phyloP scores from a whole-genome alignment of 129 eudicot species.

The Erigeron canadensis region DNA sequence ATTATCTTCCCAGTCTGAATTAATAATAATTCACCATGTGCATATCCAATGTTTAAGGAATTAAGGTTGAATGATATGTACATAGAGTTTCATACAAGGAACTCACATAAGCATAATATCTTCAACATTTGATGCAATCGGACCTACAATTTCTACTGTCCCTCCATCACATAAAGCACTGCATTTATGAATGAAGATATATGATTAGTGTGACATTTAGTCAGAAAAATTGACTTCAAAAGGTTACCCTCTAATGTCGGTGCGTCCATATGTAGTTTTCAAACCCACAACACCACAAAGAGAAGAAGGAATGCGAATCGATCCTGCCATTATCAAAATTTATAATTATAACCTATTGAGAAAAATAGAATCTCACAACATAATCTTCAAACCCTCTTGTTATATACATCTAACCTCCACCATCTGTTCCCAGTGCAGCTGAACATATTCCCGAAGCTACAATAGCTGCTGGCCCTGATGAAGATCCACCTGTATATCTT shows the following conservation, averaged over 20 bases:
- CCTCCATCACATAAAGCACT: slow-evolving; percentile 82
- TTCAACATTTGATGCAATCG: slow-evolving; percentile 88
- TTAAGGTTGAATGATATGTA: neutral
- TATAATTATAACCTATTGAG: slow-evolving; percentile 17
- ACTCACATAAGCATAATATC: slow-evolving; percentile 86
- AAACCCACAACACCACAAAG: slow-evolving; percentile 95
- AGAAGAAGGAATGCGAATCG: slow-evolving; percentile 93
- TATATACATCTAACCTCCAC: slow-evolving; percentile 74
- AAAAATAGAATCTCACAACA: neutral
- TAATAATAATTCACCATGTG: too few relatives aligned
- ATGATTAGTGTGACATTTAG: neutral
- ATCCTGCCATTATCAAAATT: slow-evolving; percentile 54
- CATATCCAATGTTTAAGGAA: neutral
- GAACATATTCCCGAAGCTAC: slow-evolving; percentile 93
- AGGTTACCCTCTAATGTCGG: slow-evolving; percentile 67
- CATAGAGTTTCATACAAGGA: neutral
- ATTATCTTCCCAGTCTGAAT: neutral
- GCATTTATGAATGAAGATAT: slow-evolving; percentile 25
- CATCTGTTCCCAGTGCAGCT: slow-evolving; percentile 97
- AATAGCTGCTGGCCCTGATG: slow-evolving; percentile 98
- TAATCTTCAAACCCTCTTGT: slow-evolving; percentile 6
- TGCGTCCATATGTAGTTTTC: slow-evolving; percentile 90
- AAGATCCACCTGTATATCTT: slow-evolving; percentile 98
- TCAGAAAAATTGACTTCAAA: slow-evolving; percentile 9
- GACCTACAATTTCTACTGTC: slow-evolving; percentile 91